Base-by-base conservation (phyloP, 2,329 filamentous ascomycete genomes). In the Diaporthe amygdali region DNA sequence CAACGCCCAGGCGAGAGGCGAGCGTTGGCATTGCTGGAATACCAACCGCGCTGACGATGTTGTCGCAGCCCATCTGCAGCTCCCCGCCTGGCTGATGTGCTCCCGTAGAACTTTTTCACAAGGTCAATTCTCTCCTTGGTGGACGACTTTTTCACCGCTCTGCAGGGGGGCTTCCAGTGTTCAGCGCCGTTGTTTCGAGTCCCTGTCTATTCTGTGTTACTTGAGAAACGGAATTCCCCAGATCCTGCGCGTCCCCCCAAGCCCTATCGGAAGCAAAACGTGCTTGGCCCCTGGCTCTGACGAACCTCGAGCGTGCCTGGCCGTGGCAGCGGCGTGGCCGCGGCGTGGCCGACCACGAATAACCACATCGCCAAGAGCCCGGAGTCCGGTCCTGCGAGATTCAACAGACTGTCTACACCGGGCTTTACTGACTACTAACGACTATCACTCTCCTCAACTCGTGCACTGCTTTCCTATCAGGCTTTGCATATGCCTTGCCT, bases 111-210 rank as follows among this genome's bases (percentile, higher is more conserved):
- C 30, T 37, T 7, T 63, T 27, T n/a, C 44, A 44, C 44, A 14
- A 44, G 14, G 30, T 4, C 41, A 27, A 27, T 37, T 14, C n/a
- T 47, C 59, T 20, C 59, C 30, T 64, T 64, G 41, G 44, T 64
- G 25, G 59, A 47, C 27, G 27, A 25, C 20, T 6, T 47, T 34
- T 63, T 47, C 41, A 63, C 59, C 59, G 59, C 59, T 34, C 59
- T 63, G 59, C 59, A 47, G 41, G 59, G 59, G 56, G 59, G 59
- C 30, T 25, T n/a, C 34, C 27, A 34, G 59, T 63, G 41, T 47
- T 63, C 41, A 49, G 44, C 59, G 25, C 59, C 59, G 44, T 64
- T 25, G 59, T 64, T 64, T 64, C 59, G 59, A 49, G n/a, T 47
- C 59, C 59, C 41, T 64, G 59, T 22, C 59, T 46, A 12, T 32